A percentile compares a stretch with the other conserved stretches of the same genome.
Conservation (phyloP, 2,329 filamentous ascomycete species). For the Colletotrichum sp. region DNA sequence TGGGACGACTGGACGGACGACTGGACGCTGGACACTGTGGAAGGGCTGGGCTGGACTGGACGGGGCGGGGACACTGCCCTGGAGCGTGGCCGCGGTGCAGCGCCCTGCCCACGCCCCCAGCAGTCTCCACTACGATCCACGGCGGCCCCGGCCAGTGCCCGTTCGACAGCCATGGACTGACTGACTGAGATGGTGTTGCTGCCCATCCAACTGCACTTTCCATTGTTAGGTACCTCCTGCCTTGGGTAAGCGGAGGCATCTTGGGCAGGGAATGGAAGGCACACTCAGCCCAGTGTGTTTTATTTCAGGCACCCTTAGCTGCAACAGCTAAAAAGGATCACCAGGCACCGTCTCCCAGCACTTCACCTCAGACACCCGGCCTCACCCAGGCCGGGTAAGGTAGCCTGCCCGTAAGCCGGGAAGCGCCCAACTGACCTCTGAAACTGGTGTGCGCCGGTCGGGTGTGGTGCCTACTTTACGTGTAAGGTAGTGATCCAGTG, state of each 20-base stretch:
- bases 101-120: neutral
- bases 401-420: neutral
- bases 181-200: neutral
- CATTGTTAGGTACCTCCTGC: neutral
- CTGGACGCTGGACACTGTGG: neutral
- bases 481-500: neutral
- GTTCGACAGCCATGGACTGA: neutral
- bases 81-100: neutral
- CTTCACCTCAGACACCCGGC: neutral
- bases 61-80: neutral
- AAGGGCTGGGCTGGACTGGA: neutral
- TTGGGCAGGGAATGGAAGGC: neutral
- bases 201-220: neutral
- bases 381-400: neutral
- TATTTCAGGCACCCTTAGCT: neutral
- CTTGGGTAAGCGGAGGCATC: neutral
- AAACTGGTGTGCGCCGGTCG: neutral
- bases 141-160: neutral
- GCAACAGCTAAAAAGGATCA: neutral
- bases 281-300: neutral
- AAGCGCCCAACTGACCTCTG: slow-evolving; percentile 1
- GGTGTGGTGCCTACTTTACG: neutral
- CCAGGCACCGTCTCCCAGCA: neutral
- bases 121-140: neutral
- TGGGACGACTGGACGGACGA: neutral